Conservation (phyloP, 768 basidiomycete genomes). For the Pleurotus tuoliensis region DNA sequence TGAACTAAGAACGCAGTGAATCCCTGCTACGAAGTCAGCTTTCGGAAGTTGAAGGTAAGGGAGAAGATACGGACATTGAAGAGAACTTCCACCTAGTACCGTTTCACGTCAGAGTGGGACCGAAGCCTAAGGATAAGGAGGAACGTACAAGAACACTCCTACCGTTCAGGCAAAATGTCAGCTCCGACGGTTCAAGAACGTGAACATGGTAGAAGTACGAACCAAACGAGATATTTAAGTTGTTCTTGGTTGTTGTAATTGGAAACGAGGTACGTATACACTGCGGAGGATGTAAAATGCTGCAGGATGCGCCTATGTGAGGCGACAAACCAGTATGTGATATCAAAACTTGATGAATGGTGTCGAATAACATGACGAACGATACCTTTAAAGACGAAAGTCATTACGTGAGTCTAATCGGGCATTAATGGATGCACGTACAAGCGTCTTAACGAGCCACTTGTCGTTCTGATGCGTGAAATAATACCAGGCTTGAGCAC, state of each 20-base stretch:
- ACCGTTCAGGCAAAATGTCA: neutral
- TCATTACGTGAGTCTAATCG: neutral
- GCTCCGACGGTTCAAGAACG: too few relatives aligned
- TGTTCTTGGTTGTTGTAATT: conserved; percentile 21
- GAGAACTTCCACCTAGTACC: conserved; percentile 38
- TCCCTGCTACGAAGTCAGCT: conserved; percentile 29
- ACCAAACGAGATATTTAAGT: conserved; percentile 10
- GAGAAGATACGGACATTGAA: conserved; percentile 33
- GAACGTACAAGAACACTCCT: conserved; percentile 37
- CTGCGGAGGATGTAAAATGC: conserved; percentile 19
- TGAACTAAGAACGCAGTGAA: conserved; percentile 51
- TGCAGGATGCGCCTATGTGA: neutral
- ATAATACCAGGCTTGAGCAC: conserved; percentile 47
- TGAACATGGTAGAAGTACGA: neutral
- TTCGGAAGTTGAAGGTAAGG: neutral
- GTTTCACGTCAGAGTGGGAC: neutral
- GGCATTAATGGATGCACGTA: conserved; percentile 15
- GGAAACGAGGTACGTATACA: conserved; percentile 46
- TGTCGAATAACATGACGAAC: conserved; percentile 38
- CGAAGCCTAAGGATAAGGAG: neutral
- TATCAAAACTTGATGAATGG: conserved; percentile 43
- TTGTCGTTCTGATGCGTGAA: conserved; percentile 37
- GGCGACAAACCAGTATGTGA: conserved; percentile 37
- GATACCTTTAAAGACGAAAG: conserved; percentile 27
- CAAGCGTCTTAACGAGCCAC: conserved; percentile 37